Conservation (phyloP, 495 filamentous ascomycete genomes). For the Neurospora cerealis region DNA sequence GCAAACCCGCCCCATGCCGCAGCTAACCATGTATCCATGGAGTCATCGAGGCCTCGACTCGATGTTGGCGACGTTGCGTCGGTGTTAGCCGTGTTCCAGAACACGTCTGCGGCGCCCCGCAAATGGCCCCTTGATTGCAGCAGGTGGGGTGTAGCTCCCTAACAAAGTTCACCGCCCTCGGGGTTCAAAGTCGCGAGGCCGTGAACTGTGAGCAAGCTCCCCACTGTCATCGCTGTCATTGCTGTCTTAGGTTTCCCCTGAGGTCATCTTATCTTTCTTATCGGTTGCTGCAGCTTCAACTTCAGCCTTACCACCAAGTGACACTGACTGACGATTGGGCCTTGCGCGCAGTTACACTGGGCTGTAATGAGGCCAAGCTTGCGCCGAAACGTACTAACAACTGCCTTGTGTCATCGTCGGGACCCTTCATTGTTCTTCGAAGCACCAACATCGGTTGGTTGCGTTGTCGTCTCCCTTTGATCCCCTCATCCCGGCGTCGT, state of each 20-base stretch:
- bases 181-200: neutral
- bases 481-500: neutral
- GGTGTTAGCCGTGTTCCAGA: neutral
- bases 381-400: neutral
- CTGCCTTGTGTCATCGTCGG: neutral
- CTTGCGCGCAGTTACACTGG: neutral
- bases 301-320: neutral
- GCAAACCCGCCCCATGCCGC: neutral
- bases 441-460: neutral
- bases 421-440: neutral
- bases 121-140: neutral
- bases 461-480: neutral
- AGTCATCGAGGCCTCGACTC: neutral
- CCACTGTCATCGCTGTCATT: neutral
- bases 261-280: neutral
- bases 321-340: neutral
- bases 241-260: neutral
- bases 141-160: neutral
- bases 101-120: neutral
- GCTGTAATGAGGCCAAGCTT: neutral
- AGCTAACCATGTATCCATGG: neutral
- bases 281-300: neutral
- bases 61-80: neutral
- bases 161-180: neutral
- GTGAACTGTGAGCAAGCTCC: neutral